Base-by-base conservation (phyloP, 2,329 filamentous ascomycete species). In the Talaromyces sp. region DNA sequence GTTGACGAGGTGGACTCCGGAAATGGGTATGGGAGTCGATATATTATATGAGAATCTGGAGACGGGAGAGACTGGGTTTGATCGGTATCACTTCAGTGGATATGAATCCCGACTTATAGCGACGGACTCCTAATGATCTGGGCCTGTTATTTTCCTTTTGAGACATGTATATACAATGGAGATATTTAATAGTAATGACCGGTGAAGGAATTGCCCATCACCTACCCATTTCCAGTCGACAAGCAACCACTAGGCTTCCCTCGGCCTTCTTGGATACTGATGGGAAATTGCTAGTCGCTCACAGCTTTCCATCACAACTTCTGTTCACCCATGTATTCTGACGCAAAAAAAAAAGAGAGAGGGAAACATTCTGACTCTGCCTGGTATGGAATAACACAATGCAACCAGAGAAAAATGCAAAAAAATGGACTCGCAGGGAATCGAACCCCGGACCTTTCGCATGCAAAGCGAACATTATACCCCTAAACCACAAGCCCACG, bases 401-500 rank as follows among this genome's bases (percentile, higher is more conserved):
- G n/a, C 2, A 15, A 36, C 6, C 6, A 36, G 8, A 7, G 29
- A 34, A 51, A 19, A 13, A 54, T 25, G 49, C 17, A 54, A 54
- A 56, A 56, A 56, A n/a, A 56, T 56, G 53, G 53, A 56, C 53
- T 56, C 31, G 53, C 53, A 38, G 53, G 53, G 53, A 56, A 56
- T 56, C 53, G 53, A 56, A 56, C 53, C 53, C 53, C 53, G 53
- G 53, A 56, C 53, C 53, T 56, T 56, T 17, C 53, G 53, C 53
- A 56, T 56, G 53, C 53, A 56, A 56, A 56, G 53, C 53, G 53
- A 17, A 56, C 53, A 56, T 56, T 56, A 56, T 56, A 56, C 53
- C 53, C 53, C 53, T 56, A 56, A 56, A 56, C 53, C 53, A 56
- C 53, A 56, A 56, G 53, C 53, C 53, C 53, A 38, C 25, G 29